phyloP scores from a whole-genome alignment of 768 basidiomycete species.

The Royoungia palumana region DNA sequence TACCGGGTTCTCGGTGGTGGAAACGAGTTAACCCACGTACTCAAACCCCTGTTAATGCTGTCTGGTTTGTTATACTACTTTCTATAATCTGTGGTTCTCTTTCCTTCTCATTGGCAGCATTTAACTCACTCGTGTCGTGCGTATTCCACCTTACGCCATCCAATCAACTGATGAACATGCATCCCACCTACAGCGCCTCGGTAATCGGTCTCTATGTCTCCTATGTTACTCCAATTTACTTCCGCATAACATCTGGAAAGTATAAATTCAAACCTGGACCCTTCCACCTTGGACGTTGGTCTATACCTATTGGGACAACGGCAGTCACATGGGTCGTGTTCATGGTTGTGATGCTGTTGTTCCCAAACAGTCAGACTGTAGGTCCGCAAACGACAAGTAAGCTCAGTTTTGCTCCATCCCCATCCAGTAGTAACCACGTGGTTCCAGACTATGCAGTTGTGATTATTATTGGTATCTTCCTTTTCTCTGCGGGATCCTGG shows the following conservation, averaged over 20 bases:
- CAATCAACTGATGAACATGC: no score
- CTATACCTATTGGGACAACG: constrained; percentile 28
- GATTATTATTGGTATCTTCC: constrained; percentile 22
- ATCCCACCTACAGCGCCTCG: constrained; percentile 20
- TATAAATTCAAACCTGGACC: constrained; percentile 33
- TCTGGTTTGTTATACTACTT: constrained; percentile 36
- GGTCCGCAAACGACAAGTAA: background rate
- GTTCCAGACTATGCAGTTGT: constrained; percentile 14
- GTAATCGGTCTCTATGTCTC: constrained; percentile 37
- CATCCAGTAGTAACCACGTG: background rate
- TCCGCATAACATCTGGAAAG: constrained; percentile 34
- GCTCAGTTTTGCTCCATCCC: background rate
- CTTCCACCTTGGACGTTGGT: constrained; percentile 33
- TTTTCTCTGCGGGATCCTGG: constrained; percentile 30
- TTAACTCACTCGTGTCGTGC: constrained; percentile 37
- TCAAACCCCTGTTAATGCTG: constrained; percentile 37
- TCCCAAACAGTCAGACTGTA: constrained; percentile 18
- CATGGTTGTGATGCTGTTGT: constrained; percentile 34
- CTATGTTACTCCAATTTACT: constrained; percentile 36
- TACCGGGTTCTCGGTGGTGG: constrained; percentile 38
- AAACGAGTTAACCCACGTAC: constrained; percentile 32
- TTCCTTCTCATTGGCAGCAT: constrained; percentile 32
- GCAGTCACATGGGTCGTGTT: constrained; percentile 33
- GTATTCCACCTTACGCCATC: background rate
- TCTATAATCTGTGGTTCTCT: constrained; percentile 32